These are phyloP conservation scores for Dipteronia dyeriana DNA, from an alignment of 345 rosid species.

Conservation along the genomic window DNA sequence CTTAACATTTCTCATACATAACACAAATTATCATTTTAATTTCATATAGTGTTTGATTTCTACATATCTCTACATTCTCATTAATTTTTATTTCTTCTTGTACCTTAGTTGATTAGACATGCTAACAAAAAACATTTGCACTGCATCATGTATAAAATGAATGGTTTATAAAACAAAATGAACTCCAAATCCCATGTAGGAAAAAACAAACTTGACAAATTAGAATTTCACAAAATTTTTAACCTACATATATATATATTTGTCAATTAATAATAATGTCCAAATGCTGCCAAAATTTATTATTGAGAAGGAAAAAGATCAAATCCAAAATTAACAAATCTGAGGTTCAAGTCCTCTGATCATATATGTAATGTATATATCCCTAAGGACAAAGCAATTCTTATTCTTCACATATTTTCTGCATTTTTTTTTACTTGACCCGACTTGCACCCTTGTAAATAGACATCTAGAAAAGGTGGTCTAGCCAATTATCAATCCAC, in stretches of 20 bases:
- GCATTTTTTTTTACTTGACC: slow-evolving; percentile 22
- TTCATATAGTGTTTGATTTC: no score
- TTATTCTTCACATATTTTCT: not conserved
- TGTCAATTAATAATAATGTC: not conserved
- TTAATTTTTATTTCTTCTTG: no score
- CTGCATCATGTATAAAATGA: not conserved
- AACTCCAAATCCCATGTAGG: not conserved
- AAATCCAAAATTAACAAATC: not conserved
- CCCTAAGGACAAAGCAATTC: slow-evolving; percentile 14
- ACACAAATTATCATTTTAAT: no score
- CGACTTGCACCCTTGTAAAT: slow-evolving; percentile 26
- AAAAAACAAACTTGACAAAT: not conserved
- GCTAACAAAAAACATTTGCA: not conserved
- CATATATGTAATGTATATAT: not conserved
- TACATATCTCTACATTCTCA: no score
- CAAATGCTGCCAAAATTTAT: slow-evolving; percentile 5
- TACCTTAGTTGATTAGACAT: not conserved
- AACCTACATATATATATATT: not conserved
- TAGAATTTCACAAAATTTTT: not conserved
- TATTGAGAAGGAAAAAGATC: slow-evolving; percentile 3
- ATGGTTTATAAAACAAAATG: not conserved
- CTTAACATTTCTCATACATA: no score
- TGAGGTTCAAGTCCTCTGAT: slow-evolving; percentile 10
- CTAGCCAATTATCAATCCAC: slow-evolving; percentile 26
- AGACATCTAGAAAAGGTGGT: slow-evolving; percentile 31